Evolutionary conservation across 1,284 basidiomycete species (phyloP).

Genomic region (Tylopilus sp.): DNA sequence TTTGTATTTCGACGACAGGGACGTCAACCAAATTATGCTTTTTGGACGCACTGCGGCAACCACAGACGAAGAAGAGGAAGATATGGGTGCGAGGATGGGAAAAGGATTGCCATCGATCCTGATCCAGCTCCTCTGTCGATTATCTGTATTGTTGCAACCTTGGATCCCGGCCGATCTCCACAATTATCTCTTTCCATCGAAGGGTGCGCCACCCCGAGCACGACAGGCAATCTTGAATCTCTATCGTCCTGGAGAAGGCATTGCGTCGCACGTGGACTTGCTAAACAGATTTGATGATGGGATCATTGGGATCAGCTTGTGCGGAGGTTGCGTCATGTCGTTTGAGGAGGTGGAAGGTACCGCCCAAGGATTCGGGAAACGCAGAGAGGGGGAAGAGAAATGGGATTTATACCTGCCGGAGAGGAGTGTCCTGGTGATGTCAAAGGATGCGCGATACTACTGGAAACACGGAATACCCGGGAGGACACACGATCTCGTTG

Average conservation of each 20-base stretch:
- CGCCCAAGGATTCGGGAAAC: neutral
- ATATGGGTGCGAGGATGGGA: slow-evolving; percentile 18
- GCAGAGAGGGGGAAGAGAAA: slow-evolving; percentile 7
- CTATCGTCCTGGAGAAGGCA: slow-evolving; percentile 75
- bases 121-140: slow-evolving; percentile 45
- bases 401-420: slow-evolving; percentile 59
- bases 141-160: slow-evolving; percentile 47
- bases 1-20: slow-evolving; percentile 50
- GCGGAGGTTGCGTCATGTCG: slow-evolving; percentile 69
- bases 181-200: slow-evolving; percentile 49
- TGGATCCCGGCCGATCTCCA: slow-evolving; percentile 46
- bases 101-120: slow-evolving; percentile 54
- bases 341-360: slow-evolving; percentile 41
- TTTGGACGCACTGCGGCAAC: slow-evolving; percentile 49
- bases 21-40: slow-evolving; percentile 71
- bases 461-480: slow-evolving; percentile 66
- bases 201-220: slow-evolving; percentile 39
- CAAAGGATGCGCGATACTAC: slow-evolving; percentile 64
- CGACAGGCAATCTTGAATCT: slow-evolving; percentile 78
- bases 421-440: slow-evolving; percentile 64
- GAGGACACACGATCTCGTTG: slow-evolving; percentile 46
- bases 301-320: slow-evolving; percentile 73
- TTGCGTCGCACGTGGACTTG: slow-evolving; percentile 73
- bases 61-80: slow-evolving; percentile 13
- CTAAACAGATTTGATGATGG: slow-evolving; percentile 72